Evolutionary conservation across 176 grass and related monocot genomes (phyloP).

Genomic region (Saccharum officinarum): DNA sequence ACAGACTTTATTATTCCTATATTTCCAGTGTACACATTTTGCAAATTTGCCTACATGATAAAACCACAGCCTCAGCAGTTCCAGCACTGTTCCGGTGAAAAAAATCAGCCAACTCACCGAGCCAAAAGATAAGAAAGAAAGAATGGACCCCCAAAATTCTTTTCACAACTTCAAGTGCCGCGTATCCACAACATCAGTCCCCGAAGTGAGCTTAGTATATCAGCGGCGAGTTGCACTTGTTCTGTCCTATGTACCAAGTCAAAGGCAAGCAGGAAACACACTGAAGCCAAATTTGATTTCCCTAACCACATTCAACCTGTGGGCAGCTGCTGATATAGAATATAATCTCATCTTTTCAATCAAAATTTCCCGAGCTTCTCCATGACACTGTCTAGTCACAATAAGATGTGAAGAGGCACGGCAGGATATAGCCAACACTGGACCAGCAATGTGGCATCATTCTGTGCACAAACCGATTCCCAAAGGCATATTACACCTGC

Average conservation of each 20-base stretch:
- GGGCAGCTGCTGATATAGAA: no score
- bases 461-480: no score
- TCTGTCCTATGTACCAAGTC: constrained; percentile 34
- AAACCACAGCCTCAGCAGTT: no score
- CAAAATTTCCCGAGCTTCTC: neutral
- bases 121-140: no score
- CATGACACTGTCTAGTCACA: neutral
- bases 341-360: neutral
- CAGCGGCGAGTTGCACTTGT: no score
- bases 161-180: neutral
- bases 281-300: neutral
- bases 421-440: neutral
- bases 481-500: constrained; percentile 5
- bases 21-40: no score
- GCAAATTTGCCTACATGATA: no score
- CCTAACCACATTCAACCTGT: no score
- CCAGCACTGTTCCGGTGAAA: no score
- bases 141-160: constrained; percentile 33
- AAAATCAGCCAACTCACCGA: no score
- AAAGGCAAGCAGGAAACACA: neutral
- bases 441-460: neutral
- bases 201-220: no score
- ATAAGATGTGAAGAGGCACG: neutral
- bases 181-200: constrained; percentile 16
- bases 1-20: no score